Base-by-base conservation (phyloP, 2,329 filamentous ascomycete genomes). In the Rosellinia necatrix region DNA sequence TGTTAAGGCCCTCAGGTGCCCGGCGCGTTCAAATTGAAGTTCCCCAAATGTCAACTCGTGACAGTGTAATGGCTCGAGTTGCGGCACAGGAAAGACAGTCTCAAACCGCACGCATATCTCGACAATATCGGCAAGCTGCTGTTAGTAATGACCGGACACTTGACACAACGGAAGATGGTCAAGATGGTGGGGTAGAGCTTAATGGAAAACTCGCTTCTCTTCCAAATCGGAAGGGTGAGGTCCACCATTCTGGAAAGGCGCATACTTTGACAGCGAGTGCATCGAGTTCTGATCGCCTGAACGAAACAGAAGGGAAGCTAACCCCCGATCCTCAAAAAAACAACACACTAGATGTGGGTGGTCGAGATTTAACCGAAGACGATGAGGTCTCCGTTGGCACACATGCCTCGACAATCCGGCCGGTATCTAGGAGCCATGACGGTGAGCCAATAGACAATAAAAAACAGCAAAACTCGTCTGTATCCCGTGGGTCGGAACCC, bases 371-470 rank as follows among this genome's bases (percentile, higher is more conserved):
- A 12, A 59, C 55, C 15, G 66, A 70, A 34, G 62, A 66, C 21
- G 66, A 68, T 40, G 42, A 52, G 24, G 32, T 59, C 22, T 68
- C 67, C 32, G 52, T 65, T 2, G 61, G 54, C 9, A 68, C 67
- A 10, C 61, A 65, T 40, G 47, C 65, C 15, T 67, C 66, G 12
- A 68, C 67, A 3, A 66, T 66, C 29, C 63, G 66, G 5, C 63
- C 66, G n/a, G 40, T 37, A 24, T 65, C 66, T 22, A 59, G 55
- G 37, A 61, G 47, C 35, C 61, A 64, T 44, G 59, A 58, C 2
- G 46, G 42, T 25, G 47, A 6, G 29, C 42, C 58, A 4, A 38
- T 43, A 15, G 63, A 64, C 30, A 59, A 58, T 13, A 65, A 54
- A 55, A 63, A 40, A 9, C 43, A 49, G 27, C 37, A 32, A 21